Evolutionary conservation across 345 rosid species (phyloP), one percentile per base, ranked within the genome.

Genomic region (Cardiospermum halicacabum): DNA sequence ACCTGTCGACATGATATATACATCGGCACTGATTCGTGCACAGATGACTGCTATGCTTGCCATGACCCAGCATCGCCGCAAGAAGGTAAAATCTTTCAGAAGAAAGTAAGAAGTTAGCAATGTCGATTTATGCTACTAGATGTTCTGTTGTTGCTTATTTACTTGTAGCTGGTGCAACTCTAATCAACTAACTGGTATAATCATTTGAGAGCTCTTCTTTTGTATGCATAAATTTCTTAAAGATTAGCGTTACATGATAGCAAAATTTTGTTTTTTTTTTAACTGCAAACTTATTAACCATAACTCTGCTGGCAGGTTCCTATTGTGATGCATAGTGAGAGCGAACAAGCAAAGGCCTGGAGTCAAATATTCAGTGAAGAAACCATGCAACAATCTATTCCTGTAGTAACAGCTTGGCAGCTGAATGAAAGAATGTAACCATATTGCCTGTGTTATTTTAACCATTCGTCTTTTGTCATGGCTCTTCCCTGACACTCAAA

Each of bases 31-130:
- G 36, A 91, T 95, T 66, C 97, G 96, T 73, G 97, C 99, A 9
- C 97, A 95, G 70, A 94, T 91, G 97, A 94, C 99, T 2, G 99
- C 97, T 3, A 87, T 91, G 97, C 96, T 91, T 73, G 99, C 99
- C 28, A 94, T 94, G 96, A 91, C 88, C 39, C 96, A 94, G 78
- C 99, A 94, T 72, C 96, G 97, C 0, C 84, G 90, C 68, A 87
- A 64, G 74, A 95, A 90, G 96, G 99, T 93, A 75, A 13, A 19
- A 3, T 37, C 37, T 53, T 7, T 43, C 60, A 27, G 30, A 37
- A 24, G 34, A 51, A 22, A 53, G 34, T 3, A 32, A 3, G 7
- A 32, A 32, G 3, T 7, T 7, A 32, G 36, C 7, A 32, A 32
- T 32, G 36, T 32, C 36, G 36, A 3, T 3, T 32, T 7, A 32